These are phyloP conservation scores for Fusarium xyrophilum DNA, from an alignment of 2,329 filamentous ascomycete genomes.

Conservation along the genomic window DNA sequence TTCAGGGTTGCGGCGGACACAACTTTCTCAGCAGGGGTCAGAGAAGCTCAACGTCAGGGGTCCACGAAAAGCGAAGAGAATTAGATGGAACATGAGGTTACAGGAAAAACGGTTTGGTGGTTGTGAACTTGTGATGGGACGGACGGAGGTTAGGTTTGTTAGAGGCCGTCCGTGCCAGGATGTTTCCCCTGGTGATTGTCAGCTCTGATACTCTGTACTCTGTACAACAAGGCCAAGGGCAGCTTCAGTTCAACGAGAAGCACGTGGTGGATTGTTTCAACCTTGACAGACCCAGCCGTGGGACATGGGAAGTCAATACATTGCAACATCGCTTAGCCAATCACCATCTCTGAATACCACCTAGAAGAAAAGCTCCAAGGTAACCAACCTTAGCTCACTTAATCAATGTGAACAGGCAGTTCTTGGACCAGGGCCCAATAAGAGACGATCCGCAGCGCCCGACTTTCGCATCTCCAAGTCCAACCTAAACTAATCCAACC, in stretches of 20 bases:
- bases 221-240: too few species aligned
- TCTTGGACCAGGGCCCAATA: slow-evolving; percentile 28
- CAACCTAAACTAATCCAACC: slow-evolving; percentile 35
- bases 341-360: slow-evolving; percentile 11
- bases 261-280: slow-evolving; percentile 35
- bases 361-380: slow-evolving; percentile 16
- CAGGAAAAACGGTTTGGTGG: slow-evolving; percentile 7
- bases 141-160: background rate
- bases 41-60: slow-evolving; percentile 12
- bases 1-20: slow-evolving; percentile 15
- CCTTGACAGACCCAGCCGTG: slow-evolving; percentile 5
- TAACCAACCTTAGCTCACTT: slow-evolving; percentile 29
- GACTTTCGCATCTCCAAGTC: slow-evolving; percentile 28
- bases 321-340: slow-evolving; percentile 2
- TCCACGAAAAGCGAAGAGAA: background rate
- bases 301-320: slow-evolving; percentile 1
- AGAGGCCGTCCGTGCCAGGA: slow-evolving; percentile 15
- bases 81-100: slow-evolving; percentile 5
- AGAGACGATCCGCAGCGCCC: slow-evolving; percentile 35
- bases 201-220: slow-evolving; percentile 1
- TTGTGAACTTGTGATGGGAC: slow-evolving; percentile 1
- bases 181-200: slow-evolving; percentile 6
- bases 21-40: slow-evolving; percentile 12
- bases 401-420: slow-evolving; percentile 30
- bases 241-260: slow-evolving; percentile 6